Evolutionary conservation across 2,329 filamentous ascomycete species (phyloP), one percentile per base, ranked within the genome.

Genomic region (Cercospora sp.): DNA sequence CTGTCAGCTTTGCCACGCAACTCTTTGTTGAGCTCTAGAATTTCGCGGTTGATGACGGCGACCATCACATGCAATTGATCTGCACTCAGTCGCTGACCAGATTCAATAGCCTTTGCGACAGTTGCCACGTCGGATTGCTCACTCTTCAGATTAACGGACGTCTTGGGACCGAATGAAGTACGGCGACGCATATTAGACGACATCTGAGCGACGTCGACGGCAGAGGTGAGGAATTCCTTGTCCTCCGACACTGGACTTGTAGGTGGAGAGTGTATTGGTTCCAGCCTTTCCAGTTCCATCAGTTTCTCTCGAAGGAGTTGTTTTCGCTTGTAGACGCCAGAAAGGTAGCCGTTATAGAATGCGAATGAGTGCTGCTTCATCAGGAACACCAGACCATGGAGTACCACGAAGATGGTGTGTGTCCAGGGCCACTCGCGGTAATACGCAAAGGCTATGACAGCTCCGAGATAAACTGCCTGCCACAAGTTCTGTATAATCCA

Each of bases 301-400:
- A 92, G 75, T 69, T 83, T 85, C 26, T 78, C 74, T 69, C 82
- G 73, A n/a, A 85, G 76, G n/a, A 82, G 74, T 26, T 74, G 75
- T 57, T 77, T 77, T 16, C 83, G 79, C 67, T 86, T 84, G 74
- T 88, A 87, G 86, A 92, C 61, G 90, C 80, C 79, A 3, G 78
- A 79, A 0, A 80, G 73, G 70, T 93, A 86, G 6, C 91, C 91
- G 73, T 93, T 94, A 79, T 92, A 93, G 72, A 92, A 92, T 4
- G 89, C 85, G 75, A 92, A 93, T 18, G 89, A 90, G 77, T 93
- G 91, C 79, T 93, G 90, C 81, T 94, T 94, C 91, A 94, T 94
- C 26, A 94, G 77, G 84, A 93, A 90, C 3, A 91, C 87, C 65
- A 94, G 81, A 13, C 88, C 88, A 75, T 94, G 91, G 18, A 94